phyloP scores from a whole-genome alignment of 176 grass and related monocot species.

The Avena sativa region DNA sequence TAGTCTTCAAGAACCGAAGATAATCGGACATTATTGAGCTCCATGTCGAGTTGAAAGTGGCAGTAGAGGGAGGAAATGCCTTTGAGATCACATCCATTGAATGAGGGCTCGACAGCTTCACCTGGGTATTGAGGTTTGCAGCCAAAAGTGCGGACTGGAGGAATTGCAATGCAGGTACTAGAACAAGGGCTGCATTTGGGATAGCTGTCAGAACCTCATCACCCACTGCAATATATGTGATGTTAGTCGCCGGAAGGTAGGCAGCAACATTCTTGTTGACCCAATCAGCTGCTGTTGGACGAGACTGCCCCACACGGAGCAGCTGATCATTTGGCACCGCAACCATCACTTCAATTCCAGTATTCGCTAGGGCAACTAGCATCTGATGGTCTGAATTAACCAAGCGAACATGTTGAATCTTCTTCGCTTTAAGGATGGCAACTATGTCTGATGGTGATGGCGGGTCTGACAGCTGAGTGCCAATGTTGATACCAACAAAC shows the following conservation, averaged over 20 bases:
- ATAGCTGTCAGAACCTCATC: slow-evolving; percentile 76
- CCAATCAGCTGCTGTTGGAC: slow-evolving; percentile 83
- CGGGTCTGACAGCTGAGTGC: slow-evolving; percentile 62
- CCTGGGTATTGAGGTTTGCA: slow-evolving; percentile 86
- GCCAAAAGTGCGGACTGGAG: slow-evolving; percentile 90
- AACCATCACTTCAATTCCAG: slow-evolving; percentile 89
- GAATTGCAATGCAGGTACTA: slow-evolving; percentile 87
- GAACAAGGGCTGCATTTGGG: slow-evolving; percentile 89
- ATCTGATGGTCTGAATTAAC: slow-evolving; percentile 84
- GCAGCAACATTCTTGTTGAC: slow-evolving; percentile 88
- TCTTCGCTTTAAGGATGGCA: slow-evolving; percentile 81
- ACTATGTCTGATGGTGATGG: slow-evolving; percentile 75
- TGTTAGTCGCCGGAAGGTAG: slow-evolving; percentile 82
- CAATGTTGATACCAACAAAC: slow-evolving; percentile 91
- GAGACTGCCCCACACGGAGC: slow-evolving; percentile 82
- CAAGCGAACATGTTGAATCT: slow-evolving; percentile 81
- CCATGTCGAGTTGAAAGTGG: slow-evolving; percentile 94
- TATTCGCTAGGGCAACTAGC: slow-evolving; percentile 82
- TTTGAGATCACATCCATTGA: slow-evolving; percentile 82
- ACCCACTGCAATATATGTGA: slow-evolving; percentile 92
- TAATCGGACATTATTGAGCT: slow-evolving; percentile 76
- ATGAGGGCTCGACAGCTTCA: slow-evolving; percentile 83
- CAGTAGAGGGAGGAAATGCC: slow-evolving; percentile 87
- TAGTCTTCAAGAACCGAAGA: slow-evolving; percentile 84
- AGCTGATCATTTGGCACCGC: slow-evolving; percentile 87